phyloP scores from a whole-genome alignment of 208 protist genomes.

The Sergeia podlipaevii region DNA sequence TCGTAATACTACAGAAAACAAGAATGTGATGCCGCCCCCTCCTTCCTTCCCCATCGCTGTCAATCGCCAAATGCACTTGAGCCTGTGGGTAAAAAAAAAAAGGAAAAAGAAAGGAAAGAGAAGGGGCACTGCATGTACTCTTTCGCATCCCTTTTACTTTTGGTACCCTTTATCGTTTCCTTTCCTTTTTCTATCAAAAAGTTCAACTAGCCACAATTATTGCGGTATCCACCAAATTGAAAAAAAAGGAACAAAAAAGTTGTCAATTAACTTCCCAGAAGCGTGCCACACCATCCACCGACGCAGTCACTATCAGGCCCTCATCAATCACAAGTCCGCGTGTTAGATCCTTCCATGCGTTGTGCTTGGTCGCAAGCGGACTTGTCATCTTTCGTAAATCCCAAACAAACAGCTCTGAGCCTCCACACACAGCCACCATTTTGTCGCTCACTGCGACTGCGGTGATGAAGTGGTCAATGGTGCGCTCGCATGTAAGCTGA shows the following conservation, averaged over 20 bases:
- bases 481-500: constrained; percentile 47
- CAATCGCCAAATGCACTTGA: too few species aligned
- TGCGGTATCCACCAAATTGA: too few species aligned
- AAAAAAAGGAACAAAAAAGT: neutral
- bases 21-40: too few species aligned
- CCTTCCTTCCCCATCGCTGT: too few species aligned
- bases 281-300: constrained; percentile 76
- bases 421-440: constrained; percentile 71
- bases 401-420: constrained; percentile 77
- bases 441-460: constrained; percentile 69
- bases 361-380: constrained; percentile 54
- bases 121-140: too few species aligned
- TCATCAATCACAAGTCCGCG: constrained; percentile 80
- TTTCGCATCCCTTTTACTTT: too few species aligned
- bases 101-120: too few species aligned
- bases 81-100: too few species aligned
- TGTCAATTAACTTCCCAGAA: constrained; percentile 71
- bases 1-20: too few species aligned
- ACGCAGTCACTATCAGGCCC: constrained; percentile 74
- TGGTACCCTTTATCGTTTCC: too few species aligned
- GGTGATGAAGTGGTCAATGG: constrained; percentile 70
- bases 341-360: constrained; percentile 85
- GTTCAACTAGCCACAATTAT: too few species aligned
- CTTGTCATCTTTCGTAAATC: constrained; percentile 62
- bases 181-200: too few species aligned